Evolutionary conservation across 2,329 filamentous ascomycete species (phyloP), one percentile per base, ranked within the genome.

Genomic region (Epichloe hybrida): DNA sequence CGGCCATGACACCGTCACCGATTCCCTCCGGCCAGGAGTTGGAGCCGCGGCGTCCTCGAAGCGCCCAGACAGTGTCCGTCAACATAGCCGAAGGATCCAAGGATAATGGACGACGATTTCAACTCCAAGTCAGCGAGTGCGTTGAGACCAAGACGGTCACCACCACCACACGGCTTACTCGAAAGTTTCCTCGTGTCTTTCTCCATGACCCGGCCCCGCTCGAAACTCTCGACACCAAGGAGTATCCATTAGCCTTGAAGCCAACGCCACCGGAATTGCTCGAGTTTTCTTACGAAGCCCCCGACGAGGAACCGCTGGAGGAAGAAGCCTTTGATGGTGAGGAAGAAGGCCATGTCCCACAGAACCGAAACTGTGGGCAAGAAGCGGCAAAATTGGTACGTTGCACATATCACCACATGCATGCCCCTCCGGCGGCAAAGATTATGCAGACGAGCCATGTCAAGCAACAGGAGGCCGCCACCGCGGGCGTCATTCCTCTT

Each of bases 121-220:
- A 79, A 59, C 76, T 83, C 57, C 75, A 79, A 55, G 70, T 83
- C 45, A 77, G 77, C 53, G 79, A 83, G 59, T 83, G 79, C 57
- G 77, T 83, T 61, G 80, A 83, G 67, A 83, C 80, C 15, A 83
- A 80, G 64, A 83, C 79, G 11, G 81, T 95, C 55, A 95, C 90
- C 1, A 96, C 91, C 0, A 96, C 90, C 0, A 96, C 89, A 0
- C 95, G 88, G 0, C 94, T 90, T 1, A 87, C 88, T 56, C 83
- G 66, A 75, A 88, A 68, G 67, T 94, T 93, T 57, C 90, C 91
- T 45, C 88, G 88, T n/a, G 73, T 96, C 52, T 74, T 87, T 51
- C 80, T 95, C 57, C 82, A 81, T 56, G 79, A 86, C 53, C 84
- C 88, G 23, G 79, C 80, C 49, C 79, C 81, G 48, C 75, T 89